Percentiles rank a stretch among this genome's conserved stretches.
These are phyloP conservation scores for Acacia acuminata DNA, from an alignment of 306 rosid genomes.

Conservation along the genomic window DNA sequence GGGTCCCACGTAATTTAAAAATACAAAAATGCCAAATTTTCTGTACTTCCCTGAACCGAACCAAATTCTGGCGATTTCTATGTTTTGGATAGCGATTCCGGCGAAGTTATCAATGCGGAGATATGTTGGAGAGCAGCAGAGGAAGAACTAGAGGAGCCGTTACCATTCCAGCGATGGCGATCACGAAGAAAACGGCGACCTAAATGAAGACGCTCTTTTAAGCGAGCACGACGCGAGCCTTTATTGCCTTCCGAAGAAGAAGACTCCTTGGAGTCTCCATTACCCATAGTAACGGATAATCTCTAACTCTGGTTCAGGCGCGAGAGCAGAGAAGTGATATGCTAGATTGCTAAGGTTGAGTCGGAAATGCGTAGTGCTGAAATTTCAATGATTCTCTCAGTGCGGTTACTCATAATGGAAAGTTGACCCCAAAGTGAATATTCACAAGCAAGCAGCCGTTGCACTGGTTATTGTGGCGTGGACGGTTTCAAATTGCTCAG, in stretches of 20 bases:
- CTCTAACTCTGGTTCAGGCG: no score
- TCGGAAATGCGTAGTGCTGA: not conserved
- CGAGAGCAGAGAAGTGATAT: not conserved
- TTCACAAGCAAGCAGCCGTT: not conserved
- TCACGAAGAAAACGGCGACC: constrained; percentile 28
- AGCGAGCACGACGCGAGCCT: constrained; percentile 50
- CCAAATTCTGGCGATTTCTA: no score
- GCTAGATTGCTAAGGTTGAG: not conserved
- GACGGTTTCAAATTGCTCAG: not conserved
- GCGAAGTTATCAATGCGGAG: constrained; percentile 57
- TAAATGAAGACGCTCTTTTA: constrained; percentile 56
- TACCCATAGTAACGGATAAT: constrained; percentile 50
- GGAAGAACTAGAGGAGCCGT: constrained; percentile 21
- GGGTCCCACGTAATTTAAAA: no score
- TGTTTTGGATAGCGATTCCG: constrained; percentile 85
- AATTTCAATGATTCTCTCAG: not conserved
- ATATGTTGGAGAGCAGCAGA: constrained; percentile 42
- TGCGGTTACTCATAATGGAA: not conserved
- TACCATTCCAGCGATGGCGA: constrained; percentile 21
- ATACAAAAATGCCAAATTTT: no score
- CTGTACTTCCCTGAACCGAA: no score
- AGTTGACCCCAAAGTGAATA: not conserved
- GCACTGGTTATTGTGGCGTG: not conserved
- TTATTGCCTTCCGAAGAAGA: constrained; percentile 28
- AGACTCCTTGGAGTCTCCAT: constrained; percentile 48